Conservation (phyloP, 495 filamentous ascomycete species). For the Hypoxylon rickii region DNA sequence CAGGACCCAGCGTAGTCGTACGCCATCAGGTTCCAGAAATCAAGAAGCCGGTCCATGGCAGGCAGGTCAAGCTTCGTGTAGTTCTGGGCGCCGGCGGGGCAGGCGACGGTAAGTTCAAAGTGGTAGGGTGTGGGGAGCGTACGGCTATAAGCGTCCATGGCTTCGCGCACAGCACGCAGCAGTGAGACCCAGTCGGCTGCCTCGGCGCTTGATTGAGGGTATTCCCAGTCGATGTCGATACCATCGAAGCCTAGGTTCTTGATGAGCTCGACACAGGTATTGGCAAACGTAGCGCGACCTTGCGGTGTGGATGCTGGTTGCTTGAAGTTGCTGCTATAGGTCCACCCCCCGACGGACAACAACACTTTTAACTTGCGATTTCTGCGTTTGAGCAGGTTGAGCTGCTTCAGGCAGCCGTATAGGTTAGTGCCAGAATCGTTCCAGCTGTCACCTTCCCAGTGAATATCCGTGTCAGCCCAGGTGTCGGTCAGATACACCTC, state of each 20-base stretch:
- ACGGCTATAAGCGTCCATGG: constrained; percentile 60
- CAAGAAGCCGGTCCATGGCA: constrained; percentile 78
- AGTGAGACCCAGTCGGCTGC: constrained; percentile 77
- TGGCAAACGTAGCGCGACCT: constrained; percentile 71
- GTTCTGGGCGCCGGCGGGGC: constrained; percentile 66
- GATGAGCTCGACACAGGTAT: constrained; percentile 68
- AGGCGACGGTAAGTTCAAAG: constrained; percentile 84
- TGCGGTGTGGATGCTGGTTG: constrained; percentile 66
- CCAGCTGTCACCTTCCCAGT: constrained; percentile 82
- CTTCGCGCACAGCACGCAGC: constrained; percentile 67
- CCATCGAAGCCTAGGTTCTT: constrained; percentile 65
- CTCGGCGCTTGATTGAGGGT: constrained; percentile 54
- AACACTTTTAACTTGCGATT: constrained; percentile 90
- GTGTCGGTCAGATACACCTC: constrained; percentile 76
- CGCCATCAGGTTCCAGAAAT: constrained; percentile 95
- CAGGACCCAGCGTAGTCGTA: constrained; percentile 82
- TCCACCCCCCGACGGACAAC: constrained; percentile 96
- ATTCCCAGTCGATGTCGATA: constrained; percentile 69
- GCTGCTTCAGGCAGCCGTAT: constrained; percentile 92
- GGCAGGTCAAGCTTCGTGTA: constrained; percentile 73
- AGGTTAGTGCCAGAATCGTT: constrained; percentile 72
- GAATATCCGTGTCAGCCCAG: constrained; percentile 89
- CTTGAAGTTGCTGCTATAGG: constrained; percentile 86
- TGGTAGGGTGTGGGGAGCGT: constrained; percentile 55
- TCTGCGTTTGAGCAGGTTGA: constrained; percentile 85